Evolutionary conservation across 176 grass and related monocot genomes (phyloP), one percentile per base, ranked within the genome.

Genomic region (Calamus simplicifolius): DNA sequence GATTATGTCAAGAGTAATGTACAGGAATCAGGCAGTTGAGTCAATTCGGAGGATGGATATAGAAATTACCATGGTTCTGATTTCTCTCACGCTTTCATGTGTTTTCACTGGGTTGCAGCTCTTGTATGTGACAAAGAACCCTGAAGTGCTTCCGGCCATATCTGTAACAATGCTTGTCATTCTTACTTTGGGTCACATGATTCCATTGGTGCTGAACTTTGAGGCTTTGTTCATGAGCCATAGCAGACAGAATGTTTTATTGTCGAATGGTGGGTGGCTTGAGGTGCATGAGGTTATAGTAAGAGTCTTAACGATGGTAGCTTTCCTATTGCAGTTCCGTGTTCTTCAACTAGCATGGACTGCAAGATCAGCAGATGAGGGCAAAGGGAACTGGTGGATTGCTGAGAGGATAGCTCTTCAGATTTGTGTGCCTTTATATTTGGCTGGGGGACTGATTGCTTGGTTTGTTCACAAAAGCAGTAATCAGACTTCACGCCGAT

Each of bases 181-280:
- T 49, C 58, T 95, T 27, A 55, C 74, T 27, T 54, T 88, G 21
- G 80, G 77, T 1, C 23, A 78, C 67, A 70, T 85, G 54, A 53
- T 68, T 35, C 71, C 80, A 15, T 66, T 94, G 13, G 62, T 74
- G 56, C 50, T 95, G 16, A 72, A 70, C 31, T 75, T 79, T 1
- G 81, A 89, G 18, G 85, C 79, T 15, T 2, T 85, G 79, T 95
- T 82, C 58, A 5, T 59, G 67, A 81, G 73, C 63, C 19, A 73
- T 62, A 79, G 59, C 51, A 50, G 10, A 50, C 25, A 19, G 16
- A 10, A 1, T 50, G 0, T 72, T 0, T 43, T 57, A 1, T 13
- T 76, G 27, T 18, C n/a, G 3, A 70, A 15, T 0, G 18, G 28
- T 16, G 59, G 68, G 25, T 71, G 59, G 71, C 54, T 85, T 18